These are phyloP conservation scores for Chlorella sp. DNA, from an alignment of 139 green algal genomes.

Conservation along the genomic window DNA sequence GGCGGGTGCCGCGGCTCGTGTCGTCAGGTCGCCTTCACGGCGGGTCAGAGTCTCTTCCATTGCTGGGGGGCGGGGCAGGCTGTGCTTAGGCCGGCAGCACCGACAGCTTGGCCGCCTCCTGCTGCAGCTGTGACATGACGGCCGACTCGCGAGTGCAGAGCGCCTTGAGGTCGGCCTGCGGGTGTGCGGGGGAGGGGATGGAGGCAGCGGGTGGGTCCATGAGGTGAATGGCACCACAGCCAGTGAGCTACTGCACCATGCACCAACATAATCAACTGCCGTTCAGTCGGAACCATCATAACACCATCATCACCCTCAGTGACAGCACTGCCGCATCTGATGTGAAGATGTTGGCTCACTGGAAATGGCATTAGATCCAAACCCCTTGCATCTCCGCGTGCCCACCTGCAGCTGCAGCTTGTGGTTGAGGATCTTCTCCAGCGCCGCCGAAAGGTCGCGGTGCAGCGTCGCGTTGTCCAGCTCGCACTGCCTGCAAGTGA, in stretches of 20 bases:
- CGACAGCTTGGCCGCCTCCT: slow-evolving; percentile 23
- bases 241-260: too few relatives aligned
- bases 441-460: slow-evolving; percentile 58
- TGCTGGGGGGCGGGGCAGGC: not conserved
- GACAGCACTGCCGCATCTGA: too few relatives aligned
- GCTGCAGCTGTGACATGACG: slow-evolving; percentile 25
- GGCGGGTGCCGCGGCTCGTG: too few relatives aligned
- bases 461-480: slow-evolving; percentile 59
- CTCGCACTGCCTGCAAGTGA: slow-evolving; percentile 47
- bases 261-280: too few relatives aligned
- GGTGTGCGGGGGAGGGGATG: not conserved
- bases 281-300: too few relatives aligned
- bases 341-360: too few relatives aligned
- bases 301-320: too few relatives aligned
- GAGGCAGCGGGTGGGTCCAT: too few relatives aligned
- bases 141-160: slow-evolving; percentile 7
- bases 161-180: slow-evolving; percentile 25
- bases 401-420: slow-evolving; percentile 50
- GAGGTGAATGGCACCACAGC: too few relatives aligned
- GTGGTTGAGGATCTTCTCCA: slow-evolving; percentile 68
- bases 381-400: not conserved
- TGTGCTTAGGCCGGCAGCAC: not conserved
- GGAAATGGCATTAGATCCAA: not conserved
- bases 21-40: not conserved
- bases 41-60: not conserved